Conservation (phyloP, 768 basidiomycete genomes). For the Porphyrellus cyaneotinctus region DNA sequence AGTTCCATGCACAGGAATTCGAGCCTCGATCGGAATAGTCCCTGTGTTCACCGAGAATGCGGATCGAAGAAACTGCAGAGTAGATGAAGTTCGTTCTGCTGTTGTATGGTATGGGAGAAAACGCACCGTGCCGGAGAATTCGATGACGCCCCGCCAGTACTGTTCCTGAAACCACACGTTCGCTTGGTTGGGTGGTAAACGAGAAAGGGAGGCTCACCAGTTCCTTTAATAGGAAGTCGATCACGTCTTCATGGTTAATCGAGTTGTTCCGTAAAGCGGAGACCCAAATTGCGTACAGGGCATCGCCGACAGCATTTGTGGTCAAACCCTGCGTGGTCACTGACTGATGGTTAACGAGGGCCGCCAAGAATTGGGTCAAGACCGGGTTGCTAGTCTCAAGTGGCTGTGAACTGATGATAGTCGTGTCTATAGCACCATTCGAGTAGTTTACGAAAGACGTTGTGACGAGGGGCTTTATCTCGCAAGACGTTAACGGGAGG, state of each 20-base stretch:
- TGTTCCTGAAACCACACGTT: neutral
- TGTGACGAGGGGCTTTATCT: conserved; percentile 5
- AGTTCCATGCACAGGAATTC: neutral
- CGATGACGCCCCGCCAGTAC: conserved; percentile 16
- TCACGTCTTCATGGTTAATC: neutral
- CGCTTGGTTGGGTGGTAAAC: no score
- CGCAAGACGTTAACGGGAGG: conserved; percentile 7
- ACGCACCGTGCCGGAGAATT: conserved; percentile 15
- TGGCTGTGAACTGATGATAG: neutral
- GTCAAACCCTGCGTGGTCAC: conserved; percentile 11
- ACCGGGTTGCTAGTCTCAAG: conserved; percentile 1
- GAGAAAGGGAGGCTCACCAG: neutral
- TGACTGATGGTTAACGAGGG: conserved; percentile 3
- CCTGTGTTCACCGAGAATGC: conserved; percentile 2
- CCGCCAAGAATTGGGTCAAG: conserved; percentile 13
- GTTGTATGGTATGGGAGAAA: neutral
- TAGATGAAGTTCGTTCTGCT: no score
- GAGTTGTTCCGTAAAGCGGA: neutral
- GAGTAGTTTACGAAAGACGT: conserved; percentile 15
- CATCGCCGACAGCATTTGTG: conserved; percentile 17
- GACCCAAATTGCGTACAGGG: conserved; percentile 11
- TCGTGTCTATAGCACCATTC: neutral
- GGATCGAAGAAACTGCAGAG: conserved; percentile 5
- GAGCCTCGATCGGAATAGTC: neutral
- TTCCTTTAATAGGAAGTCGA: neutral